phyloP scores from a whole-genome alignment of 2,329 filamentous ascomycete genomes.

The Hyphodiscus sp. region DNA sequence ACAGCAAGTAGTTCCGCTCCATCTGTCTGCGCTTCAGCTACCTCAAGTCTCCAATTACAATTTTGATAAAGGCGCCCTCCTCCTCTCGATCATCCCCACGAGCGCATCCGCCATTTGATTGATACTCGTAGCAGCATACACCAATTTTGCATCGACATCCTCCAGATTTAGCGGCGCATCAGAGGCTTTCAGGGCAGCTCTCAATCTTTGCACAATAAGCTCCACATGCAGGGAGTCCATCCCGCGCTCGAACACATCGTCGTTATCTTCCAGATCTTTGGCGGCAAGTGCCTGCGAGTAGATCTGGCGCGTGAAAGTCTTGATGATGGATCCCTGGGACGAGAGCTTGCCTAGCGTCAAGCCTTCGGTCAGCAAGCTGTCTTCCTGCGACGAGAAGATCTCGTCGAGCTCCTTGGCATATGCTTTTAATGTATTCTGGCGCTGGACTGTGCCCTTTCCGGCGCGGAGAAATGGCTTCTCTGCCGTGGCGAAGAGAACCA shows the following conservation, averaged over 20 bases:
- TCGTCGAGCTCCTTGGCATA: constrained; percentile 30
- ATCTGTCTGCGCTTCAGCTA: too few relatives aligned
- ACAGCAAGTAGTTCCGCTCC: too few relatives aligned
- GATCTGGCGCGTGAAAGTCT: constrained; percentile 2
- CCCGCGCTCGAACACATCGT: constrained; percentile 9
- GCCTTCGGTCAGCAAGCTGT: constrained; percentile 1
- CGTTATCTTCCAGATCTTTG: neutral
- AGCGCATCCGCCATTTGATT: constrained; percentile 1
- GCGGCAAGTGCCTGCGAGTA: constrained; percentile 3
- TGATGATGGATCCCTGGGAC: neutral
- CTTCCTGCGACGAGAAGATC: constrained; percentile 24
- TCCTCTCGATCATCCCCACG: neutral
- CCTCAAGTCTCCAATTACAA: too few relatives aligned
- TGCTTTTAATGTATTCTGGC: constrained; percentile 24
- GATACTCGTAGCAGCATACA: constrained; percentile 9
- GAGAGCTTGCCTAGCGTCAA: neutral
- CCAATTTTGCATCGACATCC: constrained; percentile 2
- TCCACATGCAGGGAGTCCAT: constrained; percentile 12
- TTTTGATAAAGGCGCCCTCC: neutral
- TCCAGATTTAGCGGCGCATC: neutral
- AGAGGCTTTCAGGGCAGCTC: constrained; percentile 3
- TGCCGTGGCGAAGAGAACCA: constrained; percentile 28
- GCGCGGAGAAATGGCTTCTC: constrained; percentile 32
- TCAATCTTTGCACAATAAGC: constrained; percentile 5
- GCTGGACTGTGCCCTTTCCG: constrained; percentile 34